Evolutionary conservation across 140 eudicot species (phyloP), one percentile per base, ranked within the genome.

Genomic region (Senecio squalidus): DNA sequence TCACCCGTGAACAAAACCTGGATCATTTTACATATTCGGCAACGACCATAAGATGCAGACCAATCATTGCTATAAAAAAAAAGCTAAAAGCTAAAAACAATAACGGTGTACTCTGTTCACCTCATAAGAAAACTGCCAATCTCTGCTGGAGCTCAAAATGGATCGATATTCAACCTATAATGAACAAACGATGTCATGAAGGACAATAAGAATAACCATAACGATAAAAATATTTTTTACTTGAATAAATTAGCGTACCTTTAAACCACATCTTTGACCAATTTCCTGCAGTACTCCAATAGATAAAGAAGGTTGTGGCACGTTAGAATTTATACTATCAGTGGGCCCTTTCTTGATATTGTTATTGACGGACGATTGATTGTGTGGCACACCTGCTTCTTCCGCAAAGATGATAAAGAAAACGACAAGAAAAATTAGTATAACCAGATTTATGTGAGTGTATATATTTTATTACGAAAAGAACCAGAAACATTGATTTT

Each of bases 161-260:
- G 92, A 77, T 85, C 81, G 79, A 71, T 87, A 87, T 72, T 92
- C 98, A 55, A 92, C 96, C 98, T 92, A 69, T 65, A 71, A 53
- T 60, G 24, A 26, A 40, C 60, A 2, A 70, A 55, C 60, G 48
- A 50, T 49, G 26, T 39, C 36, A 69, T 68, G 34, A 77, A 39
- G 34, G 14, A 15, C 20, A 50, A 72, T 55, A 22, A 34, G 15
- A 54, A 41, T 33, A 72, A 59, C 28, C 34, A 18, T 36, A 44
- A 49, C 26, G 57, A 31, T 25, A 56, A 20, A 58, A 51, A 6
- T 17, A 0, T 52, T 48, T 53, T 44, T 34, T 8, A 51, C 18
- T 9, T 9, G 13, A 40, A 64, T 33, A 26, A 9, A 67, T 10
- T 20, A n/a, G 40, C 72, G 51, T 71, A 92, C 98, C 96, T 84